Evolutionary conservation across 176 grass and related monocot species (phyloP), one percentile per base, ranked within the genome.

Genomic region (Ananas comosus): DNA sequence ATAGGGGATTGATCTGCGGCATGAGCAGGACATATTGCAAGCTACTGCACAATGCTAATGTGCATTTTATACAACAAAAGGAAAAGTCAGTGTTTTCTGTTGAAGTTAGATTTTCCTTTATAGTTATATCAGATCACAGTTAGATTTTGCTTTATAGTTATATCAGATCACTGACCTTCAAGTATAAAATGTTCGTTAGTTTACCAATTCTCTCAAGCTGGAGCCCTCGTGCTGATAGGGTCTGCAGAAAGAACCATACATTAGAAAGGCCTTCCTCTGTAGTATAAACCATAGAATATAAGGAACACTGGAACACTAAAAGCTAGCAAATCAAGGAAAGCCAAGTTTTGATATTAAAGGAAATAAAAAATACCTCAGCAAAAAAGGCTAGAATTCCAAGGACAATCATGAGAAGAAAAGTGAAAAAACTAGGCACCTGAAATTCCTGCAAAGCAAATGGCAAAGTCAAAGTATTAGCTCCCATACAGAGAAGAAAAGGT

Each of bases 171-270:
- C 53, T 22, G 7, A 76, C 74, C 74, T 76, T 68, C 58, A 68
- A 54, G 51, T 76, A 76, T n/a, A 68, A 28, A 76, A 76, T 49
- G 51, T 76, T 76, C 24, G 51, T 57, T 18, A 24, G 29, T 68
- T 68, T 76, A n/a, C 63, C 51, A 47, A 76, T 67, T 58, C 52
- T 76, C 50, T 50, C 51, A 2, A 76, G 64, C 64, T 76, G 65
- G 48, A 76, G 74, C 10, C 74, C 74, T 49, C 74, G 74, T 10
- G 64, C 74, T 21, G 65, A 16, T 54, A 67, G 28, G n/a, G 67
- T 57, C 74, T 76, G 74, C 21, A 9, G n/a, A 74, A 56, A 56
- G 53, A 56, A n/a, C 33, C 13, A n/a, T 28, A 65, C 29, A 13
- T 65, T 65, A 65, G 12, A 29, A 42, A 65, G 64, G 19, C 24